Evolutionary conservation across 495 filamentous ascomycete species (phyloP), one percentile per base, ranked within the genome.

Genomic region (Hypoxylon intermedium): DNA sequence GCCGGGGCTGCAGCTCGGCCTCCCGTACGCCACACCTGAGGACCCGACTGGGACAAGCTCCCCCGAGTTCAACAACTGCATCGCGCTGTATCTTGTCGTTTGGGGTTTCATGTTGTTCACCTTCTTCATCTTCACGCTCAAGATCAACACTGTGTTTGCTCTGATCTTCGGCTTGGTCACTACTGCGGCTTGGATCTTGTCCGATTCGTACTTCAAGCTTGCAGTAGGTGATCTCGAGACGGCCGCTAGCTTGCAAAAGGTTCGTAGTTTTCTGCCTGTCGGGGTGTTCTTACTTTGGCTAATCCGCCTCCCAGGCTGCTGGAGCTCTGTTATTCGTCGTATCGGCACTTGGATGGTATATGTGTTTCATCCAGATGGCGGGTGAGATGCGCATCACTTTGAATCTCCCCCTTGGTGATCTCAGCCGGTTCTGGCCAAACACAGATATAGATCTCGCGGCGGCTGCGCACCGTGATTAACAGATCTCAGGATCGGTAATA

Each of bases 81-180:
- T 84, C 9, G 81, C 71, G 0, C 50, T 84, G 18, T 82, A 83
- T 53, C 72, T 83, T 3, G 72, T 83, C 18, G 77, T 82, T 2
- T 83, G 80, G 82, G 82, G 82, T 0, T 85, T 83, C 42, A 80
- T 80, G 19, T 63, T 83, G 12, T 81, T 82, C 45, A 84, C 81
- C 0, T 83, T 82, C 59, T 83, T 79, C 66, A 69, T 83, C 42
- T 84, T 85, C 47, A 82, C 81, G 0, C 67, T 76, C 11, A 79
- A 79, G 69, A 82, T 82, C 43, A 84, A 85, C 63, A 62, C 67
- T 12, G 78, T 84, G 2, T 83, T 84, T 57, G 80, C 82, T 0
- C 23, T 65, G 1, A 83, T 85, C 55, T 84, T 85, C 51, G 60
- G 79, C 30, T 74, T 77, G 34, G 79, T 82, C 34, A 82, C 74